Evolutionary conservation across 176 grass and related monocot species (phyloP), one percentile per base, ranked within the genome.

Genomic region (Oryza meridionalis): DNA sequence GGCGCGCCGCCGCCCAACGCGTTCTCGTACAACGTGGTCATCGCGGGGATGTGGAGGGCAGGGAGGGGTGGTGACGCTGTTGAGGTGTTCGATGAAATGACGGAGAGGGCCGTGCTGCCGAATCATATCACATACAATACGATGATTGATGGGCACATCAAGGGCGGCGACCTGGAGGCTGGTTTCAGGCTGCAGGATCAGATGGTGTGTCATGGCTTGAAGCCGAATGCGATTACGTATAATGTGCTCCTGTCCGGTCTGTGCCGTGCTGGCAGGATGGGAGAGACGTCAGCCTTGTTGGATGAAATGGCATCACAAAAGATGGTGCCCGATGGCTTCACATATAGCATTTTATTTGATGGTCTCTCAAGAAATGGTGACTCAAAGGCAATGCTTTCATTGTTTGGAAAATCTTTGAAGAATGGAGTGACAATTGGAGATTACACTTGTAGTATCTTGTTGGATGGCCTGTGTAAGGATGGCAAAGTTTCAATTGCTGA

Each of bases 401-500:
- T 94, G 51, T 89, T 91, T 85, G 89, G 84, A 22, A 68, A 89
- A 12, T 87, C 77, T 84, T 11, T 91, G 70, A 86, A 88, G 77
- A 91, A 84, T 59, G 92, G 89, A 61, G 59, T 94, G n/a, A 77
- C 69, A 44, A 75, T 94, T 61, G 86, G 77, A 29, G 67, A 70
- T 22, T 91, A 91, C 64, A 89, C 92, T 49, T 91, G 81, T 70
- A 91, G 89, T 87, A 87, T 91, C 29, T 77, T 94, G 67, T 32
- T 91, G 80, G 89, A 91, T 89, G 89, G 88, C 27, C 81, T 94
- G 42, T 94, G 92, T 68, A 94, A 84, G 63, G 68, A 91, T 66
- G 89, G 89, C 11, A 89, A 82, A 50, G 73, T 94, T 70, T 55
- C 77, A 42, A 84, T 87, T 69, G 92, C 89, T 58, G 81, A 89